These are phyloP conservation scores for Hanseniaspora pseudoguilliermondii DNA, from an alignment of 805 yeast species.

Conservation along the genomic window DNA sequence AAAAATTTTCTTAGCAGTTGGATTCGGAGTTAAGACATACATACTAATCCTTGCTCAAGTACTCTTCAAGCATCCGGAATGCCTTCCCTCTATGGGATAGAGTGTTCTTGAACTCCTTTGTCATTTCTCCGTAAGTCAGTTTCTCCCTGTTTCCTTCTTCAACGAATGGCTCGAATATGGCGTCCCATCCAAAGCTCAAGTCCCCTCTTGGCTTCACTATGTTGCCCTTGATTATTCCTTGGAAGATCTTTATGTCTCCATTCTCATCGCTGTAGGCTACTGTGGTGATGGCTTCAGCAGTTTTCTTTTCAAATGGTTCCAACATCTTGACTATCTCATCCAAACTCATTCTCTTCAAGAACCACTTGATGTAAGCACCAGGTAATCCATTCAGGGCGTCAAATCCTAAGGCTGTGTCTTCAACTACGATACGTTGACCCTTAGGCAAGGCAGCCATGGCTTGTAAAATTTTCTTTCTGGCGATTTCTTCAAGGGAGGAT, in stretches of 20 bases:
- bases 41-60: constrained; percentile 24
- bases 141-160: constrained; percentile 34
- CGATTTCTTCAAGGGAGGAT: constrained; percentile 59
- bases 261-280: constrained; percentile 84
- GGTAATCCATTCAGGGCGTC: constrained; percentile 74
- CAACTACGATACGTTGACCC: constrained; percentile 77
- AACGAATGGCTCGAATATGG: constrained; percentile 61
- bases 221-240: constrained; percentile 68
- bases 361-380: constrained; percentile 95
- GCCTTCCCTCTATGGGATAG: constrained; percentile 86
- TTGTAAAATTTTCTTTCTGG: constrained; percentile 57
- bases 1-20: neutral
- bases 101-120: constrained; percentile 55
- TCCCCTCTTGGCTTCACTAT: constrained; percentile 75
- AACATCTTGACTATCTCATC: constrained; percentile 68
- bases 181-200: constrained; percentile 86
- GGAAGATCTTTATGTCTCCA: constrained; percentile 66
- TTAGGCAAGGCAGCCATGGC: constrained; percentile 50
- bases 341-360: constrained; percentile 60
- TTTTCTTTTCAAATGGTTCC: constrained; percentile 66
- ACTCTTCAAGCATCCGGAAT: constrained; percentile 54
- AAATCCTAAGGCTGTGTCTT: constrained; percentile 85
- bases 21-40: neutral
- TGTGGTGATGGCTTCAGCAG: constrained; percentile 81
- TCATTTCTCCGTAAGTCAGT: constrained; percentile 83